Conservation (phyloP, 495 filamentous ascomycete genomes). For the Penicillium diatomitis region DNA sequence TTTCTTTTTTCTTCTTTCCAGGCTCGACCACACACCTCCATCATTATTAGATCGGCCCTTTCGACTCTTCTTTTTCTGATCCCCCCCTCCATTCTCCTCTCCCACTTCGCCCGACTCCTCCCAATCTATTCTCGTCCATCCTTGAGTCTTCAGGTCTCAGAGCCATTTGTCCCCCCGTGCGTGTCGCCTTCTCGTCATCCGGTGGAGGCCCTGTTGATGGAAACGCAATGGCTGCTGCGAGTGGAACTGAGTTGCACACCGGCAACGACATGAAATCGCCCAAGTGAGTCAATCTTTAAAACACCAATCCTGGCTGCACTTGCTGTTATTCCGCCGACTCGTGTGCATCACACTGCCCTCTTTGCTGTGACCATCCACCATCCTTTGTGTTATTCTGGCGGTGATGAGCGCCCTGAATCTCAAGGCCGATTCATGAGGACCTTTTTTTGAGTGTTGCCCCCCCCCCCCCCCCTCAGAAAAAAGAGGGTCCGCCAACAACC, state of each 20-base stretch:
- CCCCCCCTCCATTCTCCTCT: slow-evolving; percentile 4
- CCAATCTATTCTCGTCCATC: too few relatives aligned
- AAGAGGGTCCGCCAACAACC: slow-evolving; percentile 5
- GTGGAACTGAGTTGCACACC: slow-evolving; percentile 40
- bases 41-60: background rate
- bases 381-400: background rate
- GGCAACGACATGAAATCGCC: slow-evolving; percentile 47
- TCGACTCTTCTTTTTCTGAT: slow-evolving; percentile 1
- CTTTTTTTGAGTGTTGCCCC: background rate
- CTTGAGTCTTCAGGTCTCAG: too few relatives aligned
- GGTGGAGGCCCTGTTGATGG: slow-evolving; percentile 27
- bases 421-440: too few relatives aligned
- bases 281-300: slow-evolving; percentile 16
- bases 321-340: background rate
- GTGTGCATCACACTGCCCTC: background rate
- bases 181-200: slow-evolving; percentile 1
- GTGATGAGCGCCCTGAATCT: background rate
- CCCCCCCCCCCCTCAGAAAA: background rate
- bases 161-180: background rate
- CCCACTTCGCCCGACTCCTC: slow-evolving; percentile 1
- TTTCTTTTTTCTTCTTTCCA: slow-evolving; percentile 14
- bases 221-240: slow-evolving; percentile 40
- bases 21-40: background rate
- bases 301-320: too few relatives aligned
- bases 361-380: background rate